phyloP scores from a whole-genome alignment of 2,329 filamentous ascomycete genomes.

The Cladophialophora psammophila region DNA sequence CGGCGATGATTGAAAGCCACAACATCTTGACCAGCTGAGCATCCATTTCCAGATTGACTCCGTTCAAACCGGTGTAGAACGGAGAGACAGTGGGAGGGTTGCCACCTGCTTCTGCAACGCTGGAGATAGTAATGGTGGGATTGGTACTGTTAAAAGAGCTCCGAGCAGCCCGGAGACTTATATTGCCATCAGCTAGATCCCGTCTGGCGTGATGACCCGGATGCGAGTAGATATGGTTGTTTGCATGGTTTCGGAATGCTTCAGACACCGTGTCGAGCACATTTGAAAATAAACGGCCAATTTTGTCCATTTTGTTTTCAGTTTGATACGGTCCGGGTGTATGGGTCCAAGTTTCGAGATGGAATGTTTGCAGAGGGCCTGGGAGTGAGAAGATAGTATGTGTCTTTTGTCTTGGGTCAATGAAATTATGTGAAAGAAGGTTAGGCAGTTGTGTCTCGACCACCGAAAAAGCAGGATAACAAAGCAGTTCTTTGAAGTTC shows the following conservation, averaged over 20 bases:
- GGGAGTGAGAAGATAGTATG: neutral
- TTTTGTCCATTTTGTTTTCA: conserved; percentile 18
- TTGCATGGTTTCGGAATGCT: conserved; percentile 4
- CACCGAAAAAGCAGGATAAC: conserved; percentile 7
- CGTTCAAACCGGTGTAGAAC: conserved; percentile 56
- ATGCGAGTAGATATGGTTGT: neutral
- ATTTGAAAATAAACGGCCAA: conserved; percentile 9
- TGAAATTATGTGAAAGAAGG: neutral
- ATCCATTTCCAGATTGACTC: conserved; percentile 41
- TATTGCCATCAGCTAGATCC: conserved; percentile 22
- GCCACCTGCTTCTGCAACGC: neutral
- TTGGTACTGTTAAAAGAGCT: conserved; percentile 11
- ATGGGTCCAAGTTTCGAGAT: neutral
- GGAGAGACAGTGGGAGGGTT: conserved; percentile 55
- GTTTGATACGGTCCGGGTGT: neutral
- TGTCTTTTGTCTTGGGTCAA: conserved; percentile 21
- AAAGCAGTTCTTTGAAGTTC: conserved; percentile 11
- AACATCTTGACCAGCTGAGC: conserved; percentile 41
- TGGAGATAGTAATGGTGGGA: conserved; percentile 15
- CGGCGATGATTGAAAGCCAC: conserved; percentile 45
- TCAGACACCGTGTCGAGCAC: conserved; percentile 21
- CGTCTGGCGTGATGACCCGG: conserved; percentile 2
- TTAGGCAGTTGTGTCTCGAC: neutral
- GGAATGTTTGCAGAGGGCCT: neutral
- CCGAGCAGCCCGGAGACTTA: conserved; percentile 9